A percentile compares a stretch with the other conserved stretches of the same genome.
These are phyloP conservation scores for Dictyostelium discoideum DNA, from an alignment of 78 protist species.

Conservation along the genomic window DNA sequence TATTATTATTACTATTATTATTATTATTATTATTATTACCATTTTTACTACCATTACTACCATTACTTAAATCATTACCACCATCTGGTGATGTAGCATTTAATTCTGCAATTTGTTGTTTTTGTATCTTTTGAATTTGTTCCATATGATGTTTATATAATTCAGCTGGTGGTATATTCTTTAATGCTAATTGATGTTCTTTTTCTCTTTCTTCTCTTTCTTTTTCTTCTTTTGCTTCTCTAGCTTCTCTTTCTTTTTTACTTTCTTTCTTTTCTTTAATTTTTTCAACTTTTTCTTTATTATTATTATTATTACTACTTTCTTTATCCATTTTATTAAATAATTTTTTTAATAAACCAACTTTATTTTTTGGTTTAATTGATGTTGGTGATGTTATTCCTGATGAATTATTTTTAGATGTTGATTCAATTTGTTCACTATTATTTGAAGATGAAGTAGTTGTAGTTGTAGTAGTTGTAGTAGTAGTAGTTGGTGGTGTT, in stretches of 20 bases:
- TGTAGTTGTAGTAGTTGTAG: not conserved
- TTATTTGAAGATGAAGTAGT: not conserved
- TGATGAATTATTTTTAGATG: not conserved
- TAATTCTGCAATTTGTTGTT: constrained; percentile 6
- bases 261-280: constrained; percentile 12
- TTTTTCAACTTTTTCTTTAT: not conserved
- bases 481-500: not conserved
- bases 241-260: constrained; percentile 8
- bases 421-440: not conserved
- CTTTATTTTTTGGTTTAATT: not conserved
- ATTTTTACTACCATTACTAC: not conserved
- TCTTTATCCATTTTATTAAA: constrained; percentile 6
- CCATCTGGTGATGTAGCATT: not conserved
- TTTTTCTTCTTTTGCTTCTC: not conserved
- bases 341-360: constrained; percentile 11
- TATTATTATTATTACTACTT: not conserved
- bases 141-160: constrained; percentile 10
- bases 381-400: not conserved
- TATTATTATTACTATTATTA: not conserved
- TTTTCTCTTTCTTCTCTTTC: not conserved
- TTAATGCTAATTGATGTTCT: not conserved
- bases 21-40: not conserved
- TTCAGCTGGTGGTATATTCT: constrained; percentile 16
- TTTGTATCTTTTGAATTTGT: constrained; percentile 5
- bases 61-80: not conserved